Evolutionary conservation across 2,329 filamentous ascomycete genomes (phyloP).

Genomic region (Pseudogymnoascus sp.): DNA sequence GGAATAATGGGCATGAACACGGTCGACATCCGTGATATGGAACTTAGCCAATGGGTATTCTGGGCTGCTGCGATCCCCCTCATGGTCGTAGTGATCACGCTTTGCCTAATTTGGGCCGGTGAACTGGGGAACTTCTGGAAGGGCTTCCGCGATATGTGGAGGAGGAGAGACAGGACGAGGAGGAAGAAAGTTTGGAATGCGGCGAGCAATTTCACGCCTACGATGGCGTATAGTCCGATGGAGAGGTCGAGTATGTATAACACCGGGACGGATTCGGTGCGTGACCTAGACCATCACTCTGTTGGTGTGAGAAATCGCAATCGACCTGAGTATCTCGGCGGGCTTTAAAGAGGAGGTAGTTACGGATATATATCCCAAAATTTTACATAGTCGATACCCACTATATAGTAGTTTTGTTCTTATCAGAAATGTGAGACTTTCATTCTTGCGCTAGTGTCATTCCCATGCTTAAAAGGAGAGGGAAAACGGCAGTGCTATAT

Average conservation of each 20-base stretch:
- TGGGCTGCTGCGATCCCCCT: constrained; percentile 28
- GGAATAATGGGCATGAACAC: constrained; percentile 30
- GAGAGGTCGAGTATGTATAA: background rate
- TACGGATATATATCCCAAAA: background rate
- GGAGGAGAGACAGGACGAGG: background rate
- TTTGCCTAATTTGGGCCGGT: constrained; percentile 21
- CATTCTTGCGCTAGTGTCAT: background rate
- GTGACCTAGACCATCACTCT: background rate
- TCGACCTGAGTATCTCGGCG: background rate
- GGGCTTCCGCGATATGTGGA: constrained; percentile 5
- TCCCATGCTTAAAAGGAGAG: background rate
- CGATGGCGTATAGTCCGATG: background rate
- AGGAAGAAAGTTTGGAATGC: background rate
- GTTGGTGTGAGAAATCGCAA: background rate
- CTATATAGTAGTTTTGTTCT: background rate
- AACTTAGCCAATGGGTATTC: constrained; percentile 26
- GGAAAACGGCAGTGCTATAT: background rate
- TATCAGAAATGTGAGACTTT: background rate
- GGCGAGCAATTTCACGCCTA: background rate
- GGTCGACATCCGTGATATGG: constrained; percentile 27
- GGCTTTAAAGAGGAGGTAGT: background rate
- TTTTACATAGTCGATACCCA: background rate
- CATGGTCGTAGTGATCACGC: constrained; percentile 22
- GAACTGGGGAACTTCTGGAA: constrained; percentile 14
- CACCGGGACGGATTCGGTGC: background rate